These are phyloP conservation scores for Arthrocladium fulminans DNA, from an alignment of 2,329 filamentous ascomycete genomes.

Conservation along the genomic window DNA sequence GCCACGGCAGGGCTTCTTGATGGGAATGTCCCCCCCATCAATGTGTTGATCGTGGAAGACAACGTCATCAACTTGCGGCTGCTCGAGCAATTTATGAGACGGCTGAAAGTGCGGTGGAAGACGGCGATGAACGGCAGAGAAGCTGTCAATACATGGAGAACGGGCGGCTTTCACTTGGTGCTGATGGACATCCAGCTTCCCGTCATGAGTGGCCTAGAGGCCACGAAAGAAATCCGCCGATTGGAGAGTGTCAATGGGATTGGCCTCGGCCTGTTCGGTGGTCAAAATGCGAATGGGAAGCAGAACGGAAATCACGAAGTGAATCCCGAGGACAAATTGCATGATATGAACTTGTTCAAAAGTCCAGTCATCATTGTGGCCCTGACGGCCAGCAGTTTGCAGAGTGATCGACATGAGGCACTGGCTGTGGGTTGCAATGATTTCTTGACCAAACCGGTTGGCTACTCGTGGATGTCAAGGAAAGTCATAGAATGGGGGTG, in stretches of 20 bases:
- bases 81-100: slow-evolving; percentile 89
- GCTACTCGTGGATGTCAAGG: slow-evolving; percentile 92
- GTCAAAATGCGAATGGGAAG: slow-evolving; percentile 15
- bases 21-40: slow-evolving; percentile 84
- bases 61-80: slow-evolving; percentile 96
- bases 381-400: slow-evolving; percentile 83
- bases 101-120: slow-evolving; percentile 90
- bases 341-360: slow-evolving; percentile 72
- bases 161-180: slow-evolving; percentile 88
- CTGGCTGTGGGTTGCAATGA: slow-evolving; percentile 95
- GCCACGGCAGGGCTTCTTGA: slow-evolving; percentile 60
- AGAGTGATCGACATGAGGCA: slow-evolving; percentile 91
- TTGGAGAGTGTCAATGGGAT: slow-evolving; percentile 86
- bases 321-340: slow-evolving; percentile 49
- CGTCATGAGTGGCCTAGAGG: slow-evolving; percentile 90
- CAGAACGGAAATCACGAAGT: slow-evolving; percentile 14
- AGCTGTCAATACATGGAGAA: slow-evolving; percentile 85
- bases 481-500: slow-evolving; percentile 99
- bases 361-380: slow-evolving; percentile 97
- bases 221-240: slow-evolving; percentile 86
- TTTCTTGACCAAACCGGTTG: slow-evolving; percentile 96
- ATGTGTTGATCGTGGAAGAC: slow-evolving; percentile 94
- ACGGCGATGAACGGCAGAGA: slow-evolving; percentile 94
- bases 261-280: slow-evolving; percentile 74
- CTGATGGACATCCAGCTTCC: slow-evolving; percentile 98